A percentile compares a stretch with the other conserved stretches of the same genome.
These are phyloP conservation scores for Pontederia paniculata DNA, from an alignment of 176 grass and related monocot genomes.

Conservation along the genomic window DNA sequence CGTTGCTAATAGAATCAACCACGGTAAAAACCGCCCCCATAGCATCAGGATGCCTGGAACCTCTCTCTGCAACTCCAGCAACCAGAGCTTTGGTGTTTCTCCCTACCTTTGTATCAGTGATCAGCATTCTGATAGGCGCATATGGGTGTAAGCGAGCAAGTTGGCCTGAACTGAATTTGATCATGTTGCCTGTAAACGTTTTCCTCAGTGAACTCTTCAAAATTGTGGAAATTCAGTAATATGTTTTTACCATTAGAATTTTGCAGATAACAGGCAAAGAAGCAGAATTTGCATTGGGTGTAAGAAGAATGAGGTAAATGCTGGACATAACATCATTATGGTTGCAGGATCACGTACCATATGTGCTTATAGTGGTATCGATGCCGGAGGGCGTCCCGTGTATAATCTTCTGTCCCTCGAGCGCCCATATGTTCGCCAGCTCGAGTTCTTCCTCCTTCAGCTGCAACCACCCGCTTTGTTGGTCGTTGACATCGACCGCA, in stretches of 20 bases:
- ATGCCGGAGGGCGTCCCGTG: constrained; percentile 94
- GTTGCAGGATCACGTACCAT: constrained; percentile 31
- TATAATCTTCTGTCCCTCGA: constrained; percentile 84
- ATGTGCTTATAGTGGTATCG: constrained; percentile 74
- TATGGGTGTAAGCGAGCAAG: constrained; percentile 38
- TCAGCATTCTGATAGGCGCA: constrained; percentile 74
- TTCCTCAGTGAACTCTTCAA: not conserved
- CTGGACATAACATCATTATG: not conserved
- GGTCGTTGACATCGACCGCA: constrained; percentile 6
- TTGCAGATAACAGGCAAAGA: no score
- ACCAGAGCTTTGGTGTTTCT: constrained; percentile 85
- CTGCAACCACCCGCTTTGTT: constrained; percentile 28
- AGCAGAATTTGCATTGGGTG: not conserved
- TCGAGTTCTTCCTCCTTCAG: constrained; percentile 38
- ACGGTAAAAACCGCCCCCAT: constrained; percentile 63
- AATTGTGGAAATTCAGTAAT: not conserved
- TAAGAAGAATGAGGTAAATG: not conserved
- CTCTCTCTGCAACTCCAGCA: constrained; percentile 65
- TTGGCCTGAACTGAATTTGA: constrained; percentile 73
- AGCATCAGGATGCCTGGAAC: constrained; percentile 47
- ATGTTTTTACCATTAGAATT: no score
- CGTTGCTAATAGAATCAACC: constrained; percentile 66
- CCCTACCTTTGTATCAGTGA: constrained; percentile 78
- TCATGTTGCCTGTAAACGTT: constrained; percentile 60
- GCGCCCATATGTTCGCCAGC: constrained; percentile 66